Evolutionary conservation across 179 eudicot genomes (phyloP).

Genomic region (Pouteria campechiana): DNA sequence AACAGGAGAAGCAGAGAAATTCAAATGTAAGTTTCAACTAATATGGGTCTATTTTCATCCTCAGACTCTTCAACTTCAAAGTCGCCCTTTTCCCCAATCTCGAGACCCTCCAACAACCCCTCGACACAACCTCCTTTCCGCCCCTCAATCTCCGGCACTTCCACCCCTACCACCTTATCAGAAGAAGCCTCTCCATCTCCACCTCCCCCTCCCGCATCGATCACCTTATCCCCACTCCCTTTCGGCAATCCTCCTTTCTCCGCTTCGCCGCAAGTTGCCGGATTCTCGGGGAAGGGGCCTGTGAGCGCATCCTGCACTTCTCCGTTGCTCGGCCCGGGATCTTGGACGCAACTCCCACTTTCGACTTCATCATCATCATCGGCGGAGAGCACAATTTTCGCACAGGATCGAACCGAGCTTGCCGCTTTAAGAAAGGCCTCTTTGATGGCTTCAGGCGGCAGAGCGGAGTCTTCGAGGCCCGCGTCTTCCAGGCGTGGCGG

Average conservation of each 20-base stretch:
- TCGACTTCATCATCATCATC: constrained; percentile 19
- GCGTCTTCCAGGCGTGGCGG: constrained; percentile 83
- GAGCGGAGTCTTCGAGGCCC: constrained; percentile 80
- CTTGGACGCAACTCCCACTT: constrained; percentile 16
- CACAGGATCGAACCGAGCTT: constrained; percentile 42
- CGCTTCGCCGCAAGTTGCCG: constrained; percentile 23
- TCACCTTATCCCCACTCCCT: constrained; percentile 10
- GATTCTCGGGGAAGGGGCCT: constrained; percentile 13
- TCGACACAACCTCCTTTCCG: constrained; percentile 28
- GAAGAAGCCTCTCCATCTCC: constrained; percentile 14
- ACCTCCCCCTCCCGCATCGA: constrained; percentile 2
- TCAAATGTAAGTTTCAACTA: constrained; percentile 26
- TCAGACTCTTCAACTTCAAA: constrained; percentile 12
- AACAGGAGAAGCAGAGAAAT: no score
- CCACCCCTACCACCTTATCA: constrained; percentile 21
- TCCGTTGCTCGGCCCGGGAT: constrained; percentile 11
- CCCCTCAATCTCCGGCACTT: constrained; percentile 5
- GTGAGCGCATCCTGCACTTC: constrained; percentile 16
- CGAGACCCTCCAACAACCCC: constrained; percentile 24
- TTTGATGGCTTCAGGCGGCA: constrained; percentile 61
- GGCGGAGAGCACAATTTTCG: constrained; percentile 12
- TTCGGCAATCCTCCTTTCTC: constrained; percentile 26
- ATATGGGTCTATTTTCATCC: constrained; percentile 17
- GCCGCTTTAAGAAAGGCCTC: constrained; percentile 81
- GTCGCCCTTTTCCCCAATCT: constrained; percentile 16